phyloP scores from a whole-genome alignment of 2,329 filamentous ascomycete genomes.

The Raffaelea ambrosiae region DNA sequence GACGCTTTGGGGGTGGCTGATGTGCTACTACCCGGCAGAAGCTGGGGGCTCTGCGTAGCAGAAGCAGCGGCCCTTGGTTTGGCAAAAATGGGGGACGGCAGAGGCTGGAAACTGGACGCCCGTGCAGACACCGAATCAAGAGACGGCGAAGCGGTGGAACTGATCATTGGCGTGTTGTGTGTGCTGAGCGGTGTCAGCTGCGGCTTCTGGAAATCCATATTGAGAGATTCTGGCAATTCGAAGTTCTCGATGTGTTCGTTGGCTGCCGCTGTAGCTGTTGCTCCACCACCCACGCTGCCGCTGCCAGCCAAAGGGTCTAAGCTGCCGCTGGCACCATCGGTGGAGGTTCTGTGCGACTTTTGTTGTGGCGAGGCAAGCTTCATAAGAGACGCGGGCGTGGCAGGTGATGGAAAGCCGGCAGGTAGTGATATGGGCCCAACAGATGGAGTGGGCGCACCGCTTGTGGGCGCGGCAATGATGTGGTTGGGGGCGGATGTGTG shows the following conservation, averaged over 20 bases:
- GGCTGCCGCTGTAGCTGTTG: constrained; percentile 13
- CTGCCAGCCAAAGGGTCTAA: constrained; percentile 24
- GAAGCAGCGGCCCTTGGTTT: constrained; percentile 34
- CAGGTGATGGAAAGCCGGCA: constrained; percentile 48
- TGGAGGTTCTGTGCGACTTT: constrained; percentile 14
- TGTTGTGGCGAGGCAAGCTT: constrained; percentile 50
- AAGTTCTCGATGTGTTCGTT: constrained; percentile 49
- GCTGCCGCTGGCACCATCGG: constrained; percentile 9
- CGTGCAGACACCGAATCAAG: constrained; percentile 36
- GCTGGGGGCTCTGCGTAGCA: constrained; percentile 59
- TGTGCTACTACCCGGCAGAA: constrained; percentile 41
- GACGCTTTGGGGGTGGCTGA: constrained; percentile 19
- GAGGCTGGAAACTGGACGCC: constrained; percentile 38
- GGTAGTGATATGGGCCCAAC: constrained; percentile 7
- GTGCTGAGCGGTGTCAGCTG: constrained; percentile 33
- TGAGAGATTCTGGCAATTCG: constrained; percentile 65
- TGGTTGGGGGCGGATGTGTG: constrained; percentile 1
- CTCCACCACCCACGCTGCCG: constrained; percentile 2
- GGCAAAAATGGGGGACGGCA: constrained; percentile 36
- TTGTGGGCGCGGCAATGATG: constrained; percentile 1
- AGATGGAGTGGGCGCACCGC: not conserved
- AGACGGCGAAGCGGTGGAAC: constrained; percentile 17
- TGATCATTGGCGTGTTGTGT: constrained; percentile 27
- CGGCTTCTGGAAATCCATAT: constrained; percentile 38
- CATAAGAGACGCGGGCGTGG: constrained; percentile 85